Evolutionary conservation across 768 basidiomycete species (phyloP).

Genomic region (Mycena crocata): DNA sequence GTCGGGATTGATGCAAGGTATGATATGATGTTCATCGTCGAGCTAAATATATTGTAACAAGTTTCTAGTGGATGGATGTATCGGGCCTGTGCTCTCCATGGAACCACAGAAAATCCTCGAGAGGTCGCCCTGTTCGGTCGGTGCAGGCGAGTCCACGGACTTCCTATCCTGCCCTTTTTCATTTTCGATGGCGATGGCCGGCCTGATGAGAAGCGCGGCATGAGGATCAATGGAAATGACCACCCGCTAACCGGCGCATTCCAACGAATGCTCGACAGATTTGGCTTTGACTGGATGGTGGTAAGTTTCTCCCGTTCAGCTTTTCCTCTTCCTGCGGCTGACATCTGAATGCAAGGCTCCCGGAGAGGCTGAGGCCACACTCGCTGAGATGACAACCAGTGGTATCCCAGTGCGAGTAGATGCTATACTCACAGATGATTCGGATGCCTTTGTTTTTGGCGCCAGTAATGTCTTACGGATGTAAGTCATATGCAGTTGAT

Average conservation of each 20-base stretch:
- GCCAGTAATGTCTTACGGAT: constrained; percentile 51
- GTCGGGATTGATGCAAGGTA: constrained; percentile 55
- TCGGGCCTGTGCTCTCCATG: constrained; percentile 41
- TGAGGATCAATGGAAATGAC: constrained; percentile 40
- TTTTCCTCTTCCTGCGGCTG: background rate
- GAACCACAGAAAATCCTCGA: constrained; percentile 55
- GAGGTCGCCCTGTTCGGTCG: constrained; percentile 56
- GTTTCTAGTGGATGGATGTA: constrained; percentile 28
- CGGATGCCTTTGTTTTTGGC: constrained; percentile 61
- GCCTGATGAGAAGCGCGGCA: constrained; percentile 54
- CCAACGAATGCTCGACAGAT: constrained; percentile 52
- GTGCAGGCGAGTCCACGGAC: constrained; percentile 48
- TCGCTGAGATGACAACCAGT: constrained; percentile 56
- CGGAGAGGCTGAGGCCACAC: constrained; percentile 68
- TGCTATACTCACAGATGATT: constrained; percentile 62
- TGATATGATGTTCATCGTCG: background rate
- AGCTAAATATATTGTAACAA: background rate
- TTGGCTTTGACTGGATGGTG: constrained; percentile 52
- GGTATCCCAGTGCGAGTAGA: constrained; percentile 51
- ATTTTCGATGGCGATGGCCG: constrained; percentile 62
- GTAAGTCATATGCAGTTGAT: background rate
- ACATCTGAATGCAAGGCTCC: constrained; percentile 49
- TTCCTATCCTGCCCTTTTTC: constrained; percentile 56
- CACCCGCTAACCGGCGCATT: constrained; percentile 39
- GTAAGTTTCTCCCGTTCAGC: constrained; percentile 26